Percentiles rank a stretch among this genome's conserved stretches.
Conservation (phyloP, 2,329 filamentous ascomycete genomes). For the Alternaria sp. region DNA sequence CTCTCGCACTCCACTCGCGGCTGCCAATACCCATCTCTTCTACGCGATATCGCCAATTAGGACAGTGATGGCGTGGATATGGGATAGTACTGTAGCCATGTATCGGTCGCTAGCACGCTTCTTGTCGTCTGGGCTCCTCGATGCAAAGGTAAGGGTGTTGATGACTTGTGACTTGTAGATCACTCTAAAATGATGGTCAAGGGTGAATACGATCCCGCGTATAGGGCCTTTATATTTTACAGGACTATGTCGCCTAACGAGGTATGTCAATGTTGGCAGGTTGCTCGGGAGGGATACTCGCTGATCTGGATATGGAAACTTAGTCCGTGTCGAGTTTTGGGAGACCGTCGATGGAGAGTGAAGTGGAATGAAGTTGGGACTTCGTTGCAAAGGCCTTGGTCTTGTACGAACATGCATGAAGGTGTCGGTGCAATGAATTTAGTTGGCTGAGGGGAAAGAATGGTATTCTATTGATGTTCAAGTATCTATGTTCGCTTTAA, state of each 20-base stretch:
- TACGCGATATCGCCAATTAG: neutral
- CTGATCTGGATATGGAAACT: neutral
- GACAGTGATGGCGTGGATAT: neutral
- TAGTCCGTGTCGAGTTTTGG: constrained; percentile 6
- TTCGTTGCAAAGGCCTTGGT: neutral
- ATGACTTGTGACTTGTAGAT: neutral
- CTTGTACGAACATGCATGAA: neutral
- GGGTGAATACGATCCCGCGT: neutral
- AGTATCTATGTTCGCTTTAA: neutral
- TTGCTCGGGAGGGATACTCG: neutral
- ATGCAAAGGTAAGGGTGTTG: neutral
- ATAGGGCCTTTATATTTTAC: neutral
- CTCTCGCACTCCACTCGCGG: neutral
- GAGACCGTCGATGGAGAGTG: neutral
- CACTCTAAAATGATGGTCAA: neutral
- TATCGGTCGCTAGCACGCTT: neutral
- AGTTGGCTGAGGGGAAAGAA: too few species aligned
- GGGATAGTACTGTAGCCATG: neutral
- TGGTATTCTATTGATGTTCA: neutral
- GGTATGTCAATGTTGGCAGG: neutral
- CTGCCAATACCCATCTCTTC: neutral
- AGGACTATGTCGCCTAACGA: neutral
- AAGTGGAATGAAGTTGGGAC: neutral
- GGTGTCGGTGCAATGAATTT: too few species aligned
- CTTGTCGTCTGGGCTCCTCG: neutral